Conservation (phyloP, 306 rosid genomes). For the Glycine latifolia region DNA sequence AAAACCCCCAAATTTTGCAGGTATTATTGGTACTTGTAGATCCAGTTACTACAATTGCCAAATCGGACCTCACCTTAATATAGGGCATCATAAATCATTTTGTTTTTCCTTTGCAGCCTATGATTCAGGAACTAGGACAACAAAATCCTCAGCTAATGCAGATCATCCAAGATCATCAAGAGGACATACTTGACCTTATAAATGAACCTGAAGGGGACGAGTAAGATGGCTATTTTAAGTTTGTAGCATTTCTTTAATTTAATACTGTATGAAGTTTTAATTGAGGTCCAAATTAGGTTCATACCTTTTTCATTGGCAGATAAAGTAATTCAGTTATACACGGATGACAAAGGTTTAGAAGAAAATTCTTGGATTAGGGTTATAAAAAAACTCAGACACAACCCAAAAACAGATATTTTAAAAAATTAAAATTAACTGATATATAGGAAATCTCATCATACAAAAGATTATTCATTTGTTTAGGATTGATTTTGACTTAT, state of each 20-base stretch:
- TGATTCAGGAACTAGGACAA: constrained; percentile 88
- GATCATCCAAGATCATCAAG: constrained; percentile 75
- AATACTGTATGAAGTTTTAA: background rate
- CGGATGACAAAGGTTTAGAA: constrained; percentile 27
- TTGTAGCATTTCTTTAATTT: constrained; percentile 10
- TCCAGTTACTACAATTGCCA: constrained; percentile 1
- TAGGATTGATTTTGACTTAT: constrained; percentile 1
- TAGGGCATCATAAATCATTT: constrained; percentile 17
- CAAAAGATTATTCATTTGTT: constrained; percentile 17
- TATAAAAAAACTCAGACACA: background rate
- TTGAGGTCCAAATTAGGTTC: background rate
- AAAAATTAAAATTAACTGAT: background rate
- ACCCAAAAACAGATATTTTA: background rate
- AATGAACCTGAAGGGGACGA: constrained; percentile 89
- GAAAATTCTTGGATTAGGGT: constrained; percentile 32
- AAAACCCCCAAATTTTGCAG: constrained; percentile 89
- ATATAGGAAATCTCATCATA: background rate
- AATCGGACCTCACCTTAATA: constrained; percentile 16
- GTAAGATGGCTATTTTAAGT: constrained; percentile 54
- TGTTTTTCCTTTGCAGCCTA: constrained; percentile 63
- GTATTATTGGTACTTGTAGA: constrained; percentile 51
- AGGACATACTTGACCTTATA: constrained; percentile 77
- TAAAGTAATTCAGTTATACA: constrained; percentile 22
- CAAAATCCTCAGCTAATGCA: constrained; percentile 83
- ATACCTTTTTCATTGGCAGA: background rate